Evolutionary conservation across 2,329 filamentous ascomycete species (phyloP).

Genomic region (Aspergillus amoenus): DNA sequence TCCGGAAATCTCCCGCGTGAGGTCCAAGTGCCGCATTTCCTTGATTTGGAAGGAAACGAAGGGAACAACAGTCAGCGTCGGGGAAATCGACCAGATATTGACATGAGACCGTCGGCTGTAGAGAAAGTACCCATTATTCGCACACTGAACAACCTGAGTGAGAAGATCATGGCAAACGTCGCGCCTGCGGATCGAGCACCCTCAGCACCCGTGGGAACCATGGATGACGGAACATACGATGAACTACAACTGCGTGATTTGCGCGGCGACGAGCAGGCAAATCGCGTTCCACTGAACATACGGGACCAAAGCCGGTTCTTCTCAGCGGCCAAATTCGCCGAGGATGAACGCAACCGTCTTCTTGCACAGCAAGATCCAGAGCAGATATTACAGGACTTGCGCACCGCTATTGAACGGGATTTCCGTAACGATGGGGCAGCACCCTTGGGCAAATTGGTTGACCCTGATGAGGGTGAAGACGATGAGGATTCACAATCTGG

Average conservation of each 20-base stretch:
- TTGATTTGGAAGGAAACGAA: slow-evolving; percentile 92
- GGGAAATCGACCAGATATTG: slow-evolving; percentile 84
- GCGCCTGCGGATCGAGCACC: slow-evolving; percentile 72
- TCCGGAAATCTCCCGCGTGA: slow-evolving; percentile 49
- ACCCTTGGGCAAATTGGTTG: slow-evolving; percentile 62
- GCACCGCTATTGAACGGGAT: slow-evolving; percentile 55
- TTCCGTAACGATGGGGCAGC: slow-evolving; percentile 60
- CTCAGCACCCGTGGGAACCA: slow-evolving; percentile 59
- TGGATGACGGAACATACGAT: slow-evolving; percentile 72
- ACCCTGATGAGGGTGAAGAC: slow-evolving; percentile 58
- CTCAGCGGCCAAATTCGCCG: slow-evolving; percentile 53
- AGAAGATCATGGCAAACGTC: slow-evolving; percentile 89
- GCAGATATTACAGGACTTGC: slow-evolving; percentile 65
- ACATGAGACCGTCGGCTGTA: slow-evolving; percentile 75
- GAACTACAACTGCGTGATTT: slow-evolving; percentile 79
- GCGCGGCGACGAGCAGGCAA: slow-evolving; percentile 69
- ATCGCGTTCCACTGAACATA: slow-evolving; percentile 80
- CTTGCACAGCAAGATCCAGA: slow-evolving; percentile 70
- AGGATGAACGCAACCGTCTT: slow-evolving; percentile 50
- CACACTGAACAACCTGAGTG: slow-evolving; percentile 84
- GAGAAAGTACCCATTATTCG: slow-evolving; percentile 85
- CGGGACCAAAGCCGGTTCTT: slow-evolving; percentile 86
- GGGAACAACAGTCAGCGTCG: slow-evolving; percentile 85
- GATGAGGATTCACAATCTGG: slow-evolving; percentile 59
- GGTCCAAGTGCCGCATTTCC: slow-evolving; percentile 77